Evolutionary conservation across 2,329 filamentous ascomycete genomes (phyloP), one percentile per base, ranked within the genome.

Genomic region (Bipolaris sorokiniana): DNA sequence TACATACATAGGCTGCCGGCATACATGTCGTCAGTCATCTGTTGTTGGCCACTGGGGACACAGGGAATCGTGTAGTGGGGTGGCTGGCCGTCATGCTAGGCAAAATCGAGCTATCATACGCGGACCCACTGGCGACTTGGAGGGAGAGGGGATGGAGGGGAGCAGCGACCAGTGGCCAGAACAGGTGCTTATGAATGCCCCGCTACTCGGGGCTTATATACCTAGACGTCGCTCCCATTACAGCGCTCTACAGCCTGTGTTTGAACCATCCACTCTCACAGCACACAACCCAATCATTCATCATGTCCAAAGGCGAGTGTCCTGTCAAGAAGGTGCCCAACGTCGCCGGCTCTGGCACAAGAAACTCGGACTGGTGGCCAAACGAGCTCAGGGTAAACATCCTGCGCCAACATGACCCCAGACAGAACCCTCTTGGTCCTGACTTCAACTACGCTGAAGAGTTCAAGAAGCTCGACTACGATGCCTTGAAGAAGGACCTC

Each of bases 291-390:
- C 56, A 52, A 58, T 59, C 62, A 64, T 52, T 50, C 59, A 72
- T 59, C 69, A 72, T 72, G 69, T 64, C 69, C 57, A 64, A 68
- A 63, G 60, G 64, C 64, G 68, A 76, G 65, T 76, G 73, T 67
- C 73, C 73, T 59, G 61, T 73, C 51, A 72, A 70, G 62, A 72
- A 70, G 62, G 58, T 64, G 34, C 61, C 67, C 65, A 75, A 76
- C 58, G 65, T 73, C 61, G 74, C 64, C 55, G 88, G 88, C 64
- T 85, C 84, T 67, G 90, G 90, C 68, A 90, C 88, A 67, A 79
- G 81, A 59, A 91, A 88, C 80, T 71, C 67, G 52, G 88, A 92
- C 81, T 91, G 89, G 87, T 92, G 90, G 90, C 90, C 90, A 51
- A 83, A 87, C 56, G 79, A 83, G 67, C 78, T 92, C 62, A 84